Base-by-base conservation (phyloP, 352 stramenopile genomes). In the Phytophthora nicotianae region DNA sequence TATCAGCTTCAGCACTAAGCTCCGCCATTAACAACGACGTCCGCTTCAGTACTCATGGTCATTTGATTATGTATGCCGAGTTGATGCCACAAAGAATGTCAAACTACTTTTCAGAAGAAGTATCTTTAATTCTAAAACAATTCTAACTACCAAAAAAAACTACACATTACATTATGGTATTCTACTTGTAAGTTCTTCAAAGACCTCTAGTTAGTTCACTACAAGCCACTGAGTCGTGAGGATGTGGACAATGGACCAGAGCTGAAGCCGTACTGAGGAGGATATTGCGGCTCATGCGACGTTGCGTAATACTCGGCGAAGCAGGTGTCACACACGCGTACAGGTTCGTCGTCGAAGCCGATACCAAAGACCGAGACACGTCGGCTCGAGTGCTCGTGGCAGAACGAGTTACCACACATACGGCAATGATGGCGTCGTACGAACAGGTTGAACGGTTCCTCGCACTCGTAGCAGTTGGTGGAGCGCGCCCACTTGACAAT, bases 401-500 rank as follows among this genome's bases (percentile, higher is more conserved):
- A 96, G 70, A 96, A 96, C 41, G 85, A 95, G 42, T 90, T 90
- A 19, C 88, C 88, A 45, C 88, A 96, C 78, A 93, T 91, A 24
- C 88, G 88, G 57, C 88, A 96, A 62, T 96, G 86, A 52, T 96
- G 88, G 13, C 88, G 85, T 5, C 87, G 83, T 45, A 88, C 75
- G 21, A 96, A 96, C 4, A 96, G 57, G 48, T 87, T 93, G 68
- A 96, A 96, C 8, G 81, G 57, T 45, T 91, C 84, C 13, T 94
- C 55, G 62, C 87, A 96, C 69, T 93, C 87, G 64, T 91, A 90
- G 65, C 87, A 96, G 48, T 90, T 79, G 57, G 75, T 90, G 52
- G 82, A 85, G 19, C 86, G 80, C 5, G 84, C 82, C 86, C 86
- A 95, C 43, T 94, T 94, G 20, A 91, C 80, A 27, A 94, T 86